Base-by-base conservation (phyloP, 306 rosid species). In the Vicia sativa region DNA sequence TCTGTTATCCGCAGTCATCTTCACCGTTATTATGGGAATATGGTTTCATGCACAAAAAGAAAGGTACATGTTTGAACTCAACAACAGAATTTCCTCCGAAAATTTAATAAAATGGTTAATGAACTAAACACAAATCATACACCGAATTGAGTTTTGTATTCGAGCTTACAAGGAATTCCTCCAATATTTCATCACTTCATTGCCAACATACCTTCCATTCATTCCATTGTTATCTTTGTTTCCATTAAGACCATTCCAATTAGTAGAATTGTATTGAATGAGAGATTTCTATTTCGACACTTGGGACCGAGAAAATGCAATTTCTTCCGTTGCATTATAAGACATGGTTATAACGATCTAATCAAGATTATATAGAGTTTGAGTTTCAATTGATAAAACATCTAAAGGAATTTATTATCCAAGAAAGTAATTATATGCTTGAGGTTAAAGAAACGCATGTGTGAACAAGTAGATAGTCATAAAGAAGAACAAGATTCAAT, bases 81-180 rank as follows among this genome's bases (percentile, higher is more conserved):
- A n/a, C n/a, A n/a, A n/a, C n/a, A n/a, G n/a, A n/a, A n/a, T n/a
- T n/a, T n/a, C n/a, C n/a, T n/a, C n/a, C n/a, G n/a, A n/a, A n/a
- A n/a, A n/a, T n/a, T n/a, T n/a, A n/a, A n/a, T n/a, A n/a, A n/a
- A n/a, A n/a, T n/a, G n/a, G n/a, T n/a, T n/a, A n/a, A n/a, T n/a
- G n/a, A n/a, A n/a, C n/a, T n/a, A n/a, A n/a, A n/a, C n/a, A n/a
- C n/a, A n/a, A 82, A 65, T 29, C 78, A 87, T 0, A 67, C 86
- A 5, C 89, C 86, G 89, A 68, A 74, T 86, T 5, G 89, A 25
- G 75, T 88, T 55, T 75, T 88, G 0, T 89, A 84, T 54, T 86
- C 85, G 89, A 89, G 71, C 80, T 89, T 23, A 11, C 88, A 84
- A 23, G 91, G 91, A 9, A 80, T 89, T 62, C 96, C 96, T 62